Evolutionary conservation across 257 asterid genomes (phyloP), one percentile per base, ranked within the genome.

Genomic region (Coffea eugenioides): DNA sequence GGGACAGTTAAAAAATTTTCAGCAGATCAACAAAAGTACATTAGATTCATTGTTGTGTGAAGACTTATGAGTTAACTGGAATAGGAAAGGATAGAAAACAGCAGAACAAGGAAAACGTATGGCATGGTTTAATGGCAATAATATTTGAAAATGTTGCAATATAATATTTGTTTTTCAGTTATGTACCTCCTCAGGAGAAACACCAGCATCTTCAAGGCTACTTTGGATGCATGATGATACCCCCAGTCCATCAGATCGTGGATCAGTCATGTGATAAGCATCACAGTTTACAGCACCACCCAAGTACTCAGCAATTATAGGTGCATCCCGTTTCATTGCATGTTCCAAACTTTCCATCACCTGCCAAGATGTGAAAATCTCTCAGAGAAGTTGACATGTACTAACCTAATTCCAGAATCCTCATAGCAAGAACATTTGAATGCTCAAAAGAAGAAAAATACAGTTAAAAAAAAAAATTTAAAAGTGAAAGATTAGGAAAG

Each of bases 221-320:
- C 88, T 80, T 27, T 82, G 91, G 79, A 94, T 94, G 77, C 98
- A 94, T 5, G 98, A 88, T 59, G 98, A 94, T 66, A 94, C 98
- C 78, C 98, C 97, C 77, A 94, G 97, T 46, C 98, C 98, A 84
- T 94, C 98, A 74, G 97, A 82, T 83, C 98, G 92, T 11, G 98
- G 98, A 79, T 94, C 97, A 10, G 98, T 94, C 98, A 94, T 92
- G 84, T 94, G 98, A 92, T 91, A 79, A 62, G 98, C 98, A 88
- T 94, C 98, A 79, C 98, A 94, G 82, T 90, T 94, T 74, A 94
- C 91, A 34, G 98, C 98, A 68, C 97, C 98, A 74, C 98, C 98
- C 85, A 94, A 82, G 86, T 94, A 94, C 81, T 94, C 98, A 3
- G 98, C 98, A 82, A 94, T 88, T 74, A 94, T 92, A 15, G 97